phyloP scores from a whole-genome alignment of 1,139 yeast genomes.

The Lipomyces yarrowii region DNA sequence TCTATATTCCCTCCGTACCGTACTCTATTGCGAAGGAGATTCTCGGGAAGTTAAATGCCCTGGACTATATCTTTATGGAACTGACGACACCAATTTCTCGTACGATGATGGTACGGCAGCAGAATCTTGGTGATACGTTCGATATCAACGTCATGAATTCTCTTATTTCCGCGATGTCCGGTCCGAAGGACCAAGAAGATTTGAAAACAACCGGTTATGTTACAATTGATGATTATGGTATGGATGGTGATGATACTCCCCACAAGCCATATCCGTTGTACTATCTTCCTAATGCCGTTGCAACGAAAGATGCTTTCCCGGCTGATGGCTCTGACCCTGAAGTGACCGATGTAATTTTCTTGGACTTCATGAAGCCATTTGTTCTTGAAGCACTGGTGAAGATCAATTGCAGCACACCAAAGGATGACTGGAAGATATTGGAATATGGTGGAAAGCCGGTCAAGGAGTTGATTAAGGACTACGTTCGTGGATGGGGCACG shows the following conservation, averaged over 20 bases:
- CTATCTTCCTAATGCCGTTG: conserved; percentile 77
- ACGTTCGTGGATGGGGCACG: conserved; percentile 45
- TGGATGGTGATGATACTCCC: conserved; percentile 84
- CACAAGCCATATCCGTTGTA: conserved; percentile 65
- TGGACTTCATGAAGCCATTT: conserved; percentile 70
- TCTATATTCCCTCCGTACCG: conserved; percentile 55
- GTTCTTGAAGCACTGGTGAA: conserved; percentile 53
- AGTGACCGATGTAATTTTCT: conserved; percentile 72
- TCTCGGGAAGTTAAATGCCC: conserved; percentile 54
- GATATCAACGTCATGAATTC: conserved; percentile 24
- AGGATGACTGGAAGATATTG: conserved; percentile 36
- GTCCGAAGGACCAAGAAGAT: conserved; percentile 18
- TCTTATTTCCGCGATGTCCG: conserved; percentile 10
- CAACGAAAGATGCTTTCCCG: conserved; percentile 45
- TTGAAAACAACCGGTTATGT: conserved; percentile 61
- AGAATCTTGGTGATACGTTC: conserved; percentile 26
- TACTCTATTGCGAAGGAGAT: conserved; percentile 53
- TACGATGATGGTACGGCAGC: conserved; percentile 29
- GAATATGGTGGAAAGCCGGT: conserved; percentile 56
- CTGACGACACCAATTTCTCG: conserved; percentile 31
- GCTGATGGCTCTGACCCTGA: conserved; percentile 27
- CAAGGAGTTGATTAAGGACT: conserved; percentile 49
- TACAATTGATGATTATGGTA: conserved; percentile 81
- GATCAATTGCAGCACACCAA: conserved; percentile 18
- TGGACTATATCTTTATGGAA: conserved; percentile 48